Evolutionary conservation across 2,329 filamentous ascomycete genomes (phyloP).

Genomic region (Fusarium proliferatum): DNA sequence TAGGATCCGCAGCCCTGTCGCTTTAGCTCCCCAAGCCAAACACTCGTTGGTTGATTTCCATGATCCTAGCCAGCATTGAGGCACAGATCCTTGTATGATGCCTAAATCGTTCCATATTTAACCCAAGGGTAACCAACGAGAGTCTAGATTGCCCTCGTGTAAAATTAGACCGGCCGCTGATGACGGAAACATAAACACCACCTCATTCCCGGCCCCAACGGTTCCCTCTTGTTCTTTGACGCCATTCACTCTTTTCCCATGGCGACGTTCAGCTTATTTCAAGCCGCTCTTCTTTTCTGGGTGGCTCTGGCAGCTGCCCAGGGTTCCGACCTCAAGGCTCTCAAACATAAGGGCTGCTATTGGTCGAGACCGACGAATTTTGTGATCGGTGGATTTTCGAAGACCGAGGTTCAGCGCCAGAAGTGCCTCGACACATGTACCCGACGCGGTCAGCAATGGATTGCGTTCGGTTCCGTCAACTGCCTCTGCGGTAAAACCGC

Average conservation of each 20-base stretch:
- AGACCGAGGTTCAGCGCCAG: neutral
- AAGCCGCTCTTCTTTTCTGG: constrained; percentile 11
- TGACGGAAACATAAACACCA: constrained; percentile 12
- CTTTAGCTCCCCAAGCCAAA: neutral
- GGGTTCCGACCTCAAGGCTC: neutral
- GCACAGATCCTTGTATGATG: constrained; percentile 15
- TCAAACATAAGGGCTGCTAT: neutral
- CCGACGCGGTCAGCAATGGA: no score
- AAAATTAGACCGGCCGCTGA: neutral
- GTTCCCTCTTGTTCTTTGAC: neutral
- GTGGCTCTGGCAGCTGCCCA: constrained; percentile 8
- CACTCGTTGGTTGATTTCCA: neutral
- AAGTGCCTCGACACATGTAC: neutral
- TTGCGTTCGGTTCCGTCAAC: neutral
- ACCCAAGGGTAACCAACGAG: neutral
- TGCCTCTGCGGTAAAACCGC: neutral
- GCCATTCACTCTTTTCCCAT: constrained; percentile 1
- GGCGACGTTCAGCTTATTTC: constrained; percentile 5
- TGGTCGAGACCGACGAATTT: neutral
- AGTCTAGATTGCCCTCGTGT: neutral
- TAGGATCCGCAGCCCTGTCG: constrained; percentile 4
- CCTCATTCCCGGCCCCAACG: neutral
- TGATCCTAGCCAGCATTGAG: constrained; percentile 8
- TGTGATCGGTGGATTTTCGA: neutral
- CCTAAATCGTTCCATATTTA: constrained; percentile 19